Evolutionary conservation across 177 flowering plant genomes (phyloP).

Genomic region (Vitis hybrid): DNA sequence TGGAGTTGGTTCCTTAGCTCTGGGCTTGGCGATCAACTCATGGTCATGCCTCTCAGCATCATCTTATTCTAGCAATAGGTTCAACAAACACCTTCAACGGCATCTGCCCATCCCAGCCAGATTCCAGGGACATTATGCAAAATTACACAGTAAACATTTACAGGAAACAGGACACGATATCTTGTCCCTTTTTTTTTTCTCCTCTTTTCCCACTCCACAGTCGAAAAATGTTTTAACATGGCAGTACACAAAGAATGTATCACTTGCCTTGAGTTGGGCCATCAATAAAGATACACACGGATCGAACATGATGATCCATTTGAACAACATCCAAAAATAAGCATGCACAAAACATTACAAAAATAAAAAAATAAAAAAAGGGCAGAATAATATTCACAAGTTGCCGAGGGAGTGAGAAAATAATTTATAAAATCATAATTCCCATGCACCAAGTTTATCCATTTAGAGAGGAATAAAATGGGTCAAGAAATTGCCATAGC

Average conservation of each 20-base stretch:
- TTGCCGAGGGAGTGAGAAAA: not conserved
- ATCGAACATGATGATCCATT: constrained; percentile 16
- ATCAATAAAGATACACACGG: constrained; percentile 2
- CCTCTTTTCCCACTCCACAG: not conserved
- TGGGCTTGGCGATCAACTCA: no score
- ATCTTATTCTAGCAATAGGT: no score
- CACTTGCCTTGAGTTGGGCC: constrained; percentile 4
- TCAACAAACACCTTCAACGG: no score
- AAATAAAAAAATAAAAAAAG: not conserved
- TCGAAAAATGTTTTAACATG: not conserved
- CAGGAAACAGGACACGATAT: not conserved
- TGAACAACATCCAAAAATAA: not conserved
- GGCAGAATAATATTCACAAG: constrained; percentile 7
- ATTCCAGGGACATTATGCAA: no score
- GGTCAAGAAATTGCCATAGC: constrained; percentile 47
- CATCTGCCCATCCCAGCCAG: no score
- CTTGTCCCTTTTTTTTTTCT: no score
- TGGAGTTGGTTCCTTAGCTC: no score
- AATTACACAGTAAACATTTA: not conserved
- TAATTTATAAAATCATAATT: constrained; percentile 3
- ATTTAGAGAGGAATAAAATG: not conserved
- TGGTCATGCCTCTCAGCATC: no score
- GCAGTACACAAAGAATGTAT: constrained; percentile 7
- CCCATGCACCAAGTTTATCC: no score
- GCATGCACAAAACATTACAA: not conserved